A percentile compares a stretch with the other conserved stretches of the same genome.
phyloP scores from a whole-genome alignment of 345 rosid genomes.

The Populus nigra region DNA sequence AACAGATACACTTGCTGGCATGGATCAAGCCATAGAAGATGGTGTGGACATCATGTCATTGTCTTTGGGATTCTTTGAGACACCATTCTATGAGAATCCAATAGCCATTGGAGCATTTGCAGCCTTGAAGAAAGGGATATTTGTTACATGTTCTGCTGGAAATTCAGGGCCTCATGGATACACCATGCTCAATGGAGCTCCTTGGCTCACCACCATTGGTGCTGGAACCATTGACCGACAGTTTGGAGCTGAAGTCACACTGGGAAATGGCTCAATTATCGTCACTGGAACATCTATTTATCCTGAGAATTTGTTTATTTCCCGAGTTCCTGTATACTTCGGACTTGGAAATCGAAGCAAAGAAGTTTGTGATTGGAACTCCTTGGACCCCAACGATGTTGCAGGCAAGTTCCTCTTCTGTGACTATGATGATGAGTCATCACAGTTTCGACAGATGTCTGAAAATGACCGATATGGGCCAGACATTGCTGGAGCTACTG shows the following conservation, averaged over 20 bases:
- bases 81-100: constrained; percentile 42
- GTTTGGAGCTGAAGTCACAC: constrained; percentile 24
- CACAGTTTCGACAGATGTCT: neutral
- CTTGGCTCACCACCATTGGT: constrained; percentile 46
- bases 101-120: constrained; percentile 57
- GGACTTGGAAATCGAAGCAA: constrained; percentile 43
- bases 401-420: constrained; percentile 42
- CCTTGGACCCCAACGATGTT: constrained; percentile 34
- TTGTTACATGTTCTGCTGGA: constrained; percentile 49
- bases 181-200: constrained; percentile 39
- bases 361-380: constrained; percentile 27
- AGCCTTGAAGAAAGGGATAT: constrained; percentile 48
- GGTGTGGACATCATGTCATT: constrained; percentile 48
- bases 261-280: constrained; percentile 19
- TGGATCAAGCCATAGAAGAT: constrained; percentile 56
- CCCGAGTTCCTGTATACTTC: constrained; percentile 32
- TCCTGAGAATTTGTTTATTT: constrained; percentile 38
- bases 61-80: constrained; percentile 36
- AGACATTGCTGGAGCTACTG: constrained; percentile 30
- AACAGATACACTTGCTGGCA: constrained; percentile 42
- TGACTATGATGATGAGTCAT: constrained; percentile 16
- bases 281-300: constrained; percentile 34
- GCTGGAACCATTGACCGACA: constrained; percentile 41
- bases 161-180: constrained; percentile 42
- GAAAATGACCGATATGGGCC: constrained; percentile 17